Base-by-base conservation (phyloP, 225 moss, liverwort and hornwort genomes). In the Marchantia polymorpha region DNA sequence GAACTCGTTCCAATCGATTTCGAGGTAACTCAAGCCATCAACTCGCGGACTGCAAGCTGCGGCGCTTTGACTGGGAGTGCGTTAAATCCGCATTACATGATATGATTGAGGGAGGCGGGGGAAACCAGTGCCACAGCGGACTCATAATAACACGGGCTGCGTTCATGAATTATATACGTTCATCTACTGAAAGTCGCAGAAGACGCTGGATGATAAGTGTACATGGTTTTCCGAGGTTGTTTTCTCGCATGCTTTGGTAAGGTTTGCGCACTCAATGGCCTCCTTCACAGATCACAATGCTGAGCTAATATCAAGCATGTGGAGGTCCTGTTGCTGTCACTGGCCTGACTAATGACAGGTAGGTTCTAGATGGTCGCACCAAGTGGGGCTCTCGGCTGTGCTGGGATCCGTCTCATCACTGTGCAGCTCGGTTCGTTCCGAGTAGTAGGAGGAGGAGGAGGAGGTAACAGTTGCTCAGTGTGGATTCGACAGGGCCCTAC, bases 321-420 rank as follows among this genome's bases (percentile, higher is more conserved):
- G 71, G 31, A 50, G n/a, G 49, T 12, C 71, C 71, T 50, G 49
- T 72, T 19, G 71, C 49, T 19, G 47, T 72, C 50, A 49, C 19
- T 48, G 20, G 4, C 71, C 71, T 72, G 71, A 72, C 71, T 72
- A 6, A 19, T n/a, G 71, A 48, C 71, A 72, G 49, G 71, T 72
- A 72, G 71, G 48, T 72, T 72, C 49, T 72, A 72, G 71, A 72
- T 72, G 71, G 49, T 72, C 49, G 49, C 50, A 72, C 71, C 71
- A 49, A 51, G 49, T 72, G 71, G 47, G 71, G 71, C 49, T 72
- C 71, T 22, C 23, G 47, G 71, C 49, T 48, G 49, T 20, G 71
- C 67, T 67, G 67, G 67, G 67, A 67, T 67, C 67, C 67, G 67
- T 67, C 67, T 67, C 67, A 67, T 31, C 12, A 67, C 67, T 67